Base-by-base conservation (phyloP, 2,329 filamentous ascomycete species). In the Fusarium sublunatum region DNA sequence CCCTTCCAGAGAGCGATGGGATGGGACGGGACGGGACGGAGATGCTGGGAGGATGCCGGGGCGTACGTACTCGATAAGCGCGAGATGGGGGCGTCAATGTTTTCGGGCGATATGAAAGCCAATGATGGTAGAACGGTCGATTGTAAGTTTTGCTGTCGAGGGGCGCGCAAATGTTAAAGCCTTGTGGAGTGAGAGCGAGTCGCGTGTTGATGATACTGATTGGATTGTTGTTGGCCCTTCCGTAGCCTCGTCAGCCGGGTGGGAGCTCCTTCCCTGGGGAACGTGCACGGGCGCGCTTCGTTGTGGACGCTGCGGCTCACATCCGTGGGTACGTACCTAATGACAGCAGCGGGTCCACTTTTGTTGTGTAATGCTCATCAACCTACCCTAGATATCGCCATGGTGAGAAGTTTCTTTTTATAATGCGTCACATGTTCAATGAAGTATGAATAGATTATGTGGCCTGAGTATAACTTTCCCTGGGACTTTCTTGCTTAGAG, bases 141-240 rank as follows among this genome's bases (percentile, higher is more conserved):
- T 58, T 49, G 12, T 13, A 31, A 26, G 19, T 32, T 53, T 59
- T 38, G 51, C 32, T 48, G 31, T 50, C 39, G 58, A 51, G 48
- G 49, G 50, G 52, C 44, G 58, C 62, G 58, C 44, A 50, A 45
- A 63, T 66, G 45, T 22, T 59, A 41, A 46, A 66, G 62, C 62
- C 58, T 65, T 63, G 57, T 61, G 62, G 62, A 65, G 62, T 43
- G 48, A 53, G 49, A 63, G 57, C 32, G 32, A 39, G 48, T 66
- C 62, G 62, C 48, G 61, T 66, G 49, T 66, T 65, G 44, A n/a
- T 53, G 44, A 35, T 58, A 25, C 25, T 63, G 62, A 61, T 64
- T 61, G 61, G 62, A 22, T 19, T 38, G 24, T 32, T 8, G 29
- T 34, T 36, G 36, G 38, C 25, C 44, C 24, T 45, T 38, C 57